A percentile compares a stretch with the other conserved stretches of the same genome.
Evolutionary conservation across 805 yeast genomes (phyloP).

Genomic region (Brettanomyces naardenensis): DNA sequence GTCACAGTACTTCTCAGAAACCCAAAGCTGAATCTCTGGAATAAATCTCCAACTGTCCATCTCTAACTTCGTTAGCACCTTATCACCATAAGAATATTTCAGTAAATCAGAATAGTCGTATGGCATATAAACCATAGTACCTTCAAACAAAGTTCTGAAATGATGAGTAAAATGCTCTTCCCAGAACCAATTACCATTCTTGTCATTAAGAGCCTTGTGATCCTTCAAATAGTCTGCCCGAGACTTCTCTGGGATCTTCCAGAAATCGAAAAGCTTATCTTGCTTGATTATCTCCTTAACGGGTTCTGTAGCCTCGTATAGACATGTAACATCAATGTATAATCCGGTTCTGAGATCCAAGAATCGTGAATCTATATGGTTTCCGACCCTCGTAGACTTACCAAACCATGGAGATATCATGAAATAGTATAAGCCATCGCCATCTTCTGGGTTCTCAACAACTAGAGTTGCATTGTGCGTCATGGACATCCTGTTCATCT

Average conservation of each 20-base stretch:
- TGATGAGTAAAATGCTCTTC: slow-evolving; percentile 1
- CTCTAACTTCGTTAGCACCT: neutral
- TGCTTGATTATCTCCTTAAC: slow-evolving; percentile 1
- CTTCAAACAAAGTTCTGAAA: slow-evolving; percentile 4
- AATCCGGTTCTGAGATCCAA: slow-evolving; percentile 64
- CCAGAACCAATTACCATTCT: slow-evolving; percentile 5
- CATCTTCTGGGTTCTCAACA: slow-evolving; percentile 31
- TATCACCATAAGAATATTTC: slow-evolving; percentile 2
- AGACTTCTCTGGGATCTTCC: neutral
- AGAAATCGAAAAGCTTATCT: slow-evolving; percentile 1
- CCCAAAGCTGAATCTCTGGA: slow-evolving; percentile 3
- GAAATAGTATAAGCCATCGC: slow-evolving; percentile 24
- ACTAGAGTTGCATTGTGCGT: slow-evolving; percentile 35
- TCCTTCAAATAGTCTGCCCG: neutral
- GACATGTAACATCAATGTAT: slow-evolving; percentile 58
- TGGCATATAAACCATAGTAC: slow-evolving; percentile 3
- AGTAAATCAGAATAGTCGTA: neutral
- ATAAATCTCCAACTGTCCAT: neutral
- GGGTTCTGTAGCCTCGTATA: neutral
- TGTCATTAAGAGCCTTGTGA: slow-evolving; percentile 2
- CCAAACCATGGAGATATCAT: slow-evolving; percentile 25
- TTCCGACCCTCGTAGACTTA: slow-evolving; percentile 44
- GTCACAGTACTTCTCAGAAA: neutral
- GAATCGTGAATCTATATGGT: slow-evolving; percentile 67
- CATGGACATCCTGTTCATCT: slow-evolving; percentile 35